phyloP scores from a whole-genome alignment of 371 early-diverging fungal species.

The Mucor ambiguus region DNA sequence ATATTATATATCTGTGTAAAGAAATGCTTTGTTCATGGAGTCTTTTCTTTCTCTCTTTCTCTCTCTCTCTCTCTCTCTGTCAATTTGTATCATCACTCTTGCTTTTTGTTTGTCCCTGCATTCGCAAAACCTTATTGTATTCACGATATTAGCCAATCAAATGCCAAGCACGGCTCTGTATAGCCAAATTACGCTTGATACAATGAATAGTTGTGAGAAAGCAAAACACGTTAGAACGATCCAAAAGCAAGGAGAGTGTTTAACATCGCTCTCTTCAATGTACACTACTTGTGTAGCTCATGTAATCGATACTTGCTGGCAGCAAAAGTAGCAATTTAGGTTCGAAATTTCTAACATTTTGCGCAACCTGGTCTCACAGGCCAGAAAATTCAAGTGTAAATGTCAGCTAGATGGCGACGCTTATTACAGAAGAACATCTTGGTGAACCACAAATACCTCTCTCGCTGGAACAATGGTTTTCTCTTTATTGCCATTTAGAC shows the following conservation, averaged over 20 bases:
- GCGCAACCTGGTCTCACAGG: neutral
- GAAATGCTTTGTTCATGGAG: neutral
- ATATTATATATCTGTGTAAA: neutral
- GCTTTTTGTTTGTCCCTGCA: neutral
- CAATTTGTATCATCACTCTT: neutral
- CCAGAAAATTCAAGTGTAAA: neutral
- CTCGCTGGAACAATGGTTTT: neutral
- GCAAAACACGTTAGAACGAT: neutral
- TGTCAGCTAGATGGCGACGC: too few species aligned
- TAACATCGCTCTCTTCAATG: neutral
- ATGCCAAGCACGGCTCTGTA: neutral
- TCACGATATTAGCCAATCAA: constrained; percentile 27
- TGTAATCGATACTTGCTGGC: neutral
- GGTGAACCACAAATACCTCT: neutral
- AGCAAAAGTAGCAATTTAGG: neutral
- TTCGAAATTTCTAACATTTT: neutral
- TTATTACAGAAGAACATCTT: neutral
- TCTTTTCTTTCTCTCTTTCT: neutral
- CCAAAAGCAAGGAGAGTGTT: neutral
- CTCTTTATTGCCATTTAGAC: neutral
- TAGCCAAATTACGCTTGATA: neutral
- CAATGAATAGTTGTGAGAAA: constrained; percentile 2
- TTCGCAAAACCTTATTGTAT: constrained; percentile 22
- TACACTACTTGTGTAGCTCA: neutral
- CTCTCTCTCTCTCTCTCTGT: neutral